Conservation (phyloP, 2,329 filamentous ascomycete genomes). For the Botrytis medusae region DNA sequence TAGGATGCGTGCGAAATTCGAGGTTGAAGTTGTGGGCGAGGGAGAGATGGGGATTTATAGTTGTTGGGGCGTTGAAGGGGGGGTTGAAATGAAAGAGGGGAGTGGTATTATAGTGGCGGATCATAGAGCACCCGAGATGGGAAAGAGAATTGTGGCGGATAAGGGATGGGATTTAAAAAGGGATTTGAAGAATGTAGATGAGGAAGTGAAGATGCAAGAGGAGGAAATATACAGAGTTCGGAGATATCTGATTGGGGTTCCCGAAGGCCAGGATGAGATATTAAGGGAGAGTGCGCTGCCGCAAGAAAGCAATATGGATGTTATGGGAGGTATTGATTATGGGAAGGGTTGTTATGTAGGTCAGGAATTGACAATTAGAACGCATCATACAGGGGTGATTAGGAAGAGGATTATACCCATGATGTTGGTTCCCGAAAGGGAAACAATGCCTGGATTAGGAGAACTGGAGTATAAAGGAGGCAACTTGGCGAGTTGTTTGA, state of each 20-base stretch:
- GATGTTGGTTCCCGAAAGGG: conserved; percentile 60
- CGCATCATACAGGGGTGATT: conserved; percentile 90
- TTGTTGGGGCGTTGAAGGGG: conserved; percentile 54
- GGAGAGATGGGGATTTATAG: conserved; percentile 71
- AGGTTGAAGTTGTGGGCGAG: conserved; percentile 62
- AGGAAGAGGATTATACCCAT: conserved; percentile 86
- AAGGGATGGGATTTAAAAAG: conserved; percentile 38
- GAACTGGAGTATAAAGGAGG: conserved; percentile 47
- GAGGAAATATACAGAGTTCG: conserved; percentile 42
- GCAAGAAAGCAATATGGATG: conserved; percentile 85
- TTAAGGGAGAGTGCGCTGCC: conserved; percentile 70
- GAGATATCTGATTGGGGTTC: conserved; percentile 75
- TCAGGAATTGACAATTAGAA: conserved; percentile 94
- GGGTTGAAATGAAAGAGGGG: conserved; percentile 1
- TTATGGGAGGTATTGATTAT: conserved; percentile 84
- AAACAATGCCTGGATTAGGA: conserved; percentile 44
- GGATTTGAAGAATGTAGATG: conserved; percentile 42
- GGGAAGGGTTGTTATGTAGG: conserved; percentile 96
- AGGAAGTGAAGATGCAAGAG: background rate
- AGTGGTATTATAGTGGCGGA: conserved; percentile 44
- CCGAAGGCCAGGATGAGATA: conserved; percentile 84
- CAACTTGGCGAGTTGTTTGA: conserved; percentile 50
- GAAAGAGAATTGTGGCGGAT: conserved; percentile 50
- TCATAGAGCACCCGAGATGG: conserved; percentile 55
- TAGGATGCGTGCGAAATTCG: conserved; percentile 79